Conservation (phyloP, 805 yeast species). For the Saturnispora sekii region DNA sequence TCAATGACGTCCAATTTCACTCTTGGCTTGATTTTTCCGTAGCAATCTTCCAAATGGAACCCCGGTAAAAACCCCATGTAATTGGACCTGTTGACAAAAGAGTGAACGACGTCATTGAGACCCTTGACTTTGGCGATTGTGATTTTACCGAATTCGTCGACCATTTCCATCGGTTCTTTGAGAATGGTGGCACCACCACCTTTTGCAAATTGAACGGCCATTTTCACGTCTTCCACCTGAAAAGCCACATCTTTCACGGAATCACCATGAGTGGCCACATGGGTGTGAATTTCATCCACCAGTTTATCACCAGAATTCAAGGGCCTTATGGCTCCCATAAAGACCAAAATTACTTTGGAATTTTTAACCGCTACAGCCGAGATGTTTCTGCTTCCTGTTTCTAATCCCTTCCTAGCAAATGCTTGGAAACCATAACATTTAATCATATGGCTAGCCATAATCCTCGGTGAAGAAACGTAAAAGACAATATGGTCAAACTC, state of each 20-base stretch:
- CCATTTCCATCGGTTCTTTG: constrained; percentile 14
- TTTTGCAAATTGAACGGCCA: constrained; percentile 37
- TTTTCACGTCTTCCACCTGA: constrained; percentile 41
- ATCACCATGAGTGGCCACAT: constrained; percentile 56
- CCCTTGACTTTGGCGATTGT: constrained; percentile 42
- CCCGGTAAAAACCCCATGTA: constrained; percentile 24
- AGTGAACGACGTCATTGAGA: constrained; percentile 60
- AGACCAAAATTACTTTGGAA: constrained; percentile 42
- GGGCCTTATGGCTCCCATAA: constrained; percentile 32
- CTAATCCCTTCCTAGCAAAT: constrained; percentile 58
- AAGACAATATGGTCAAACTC: constrained; percentile 62
- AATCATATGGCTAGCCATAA: constrained; percentile 46
- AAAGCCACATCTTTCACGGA: constrained; percentile 74
- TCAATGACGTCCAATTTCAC: constrained; percentile 43
- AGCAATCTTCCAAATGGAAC: constrained; percentile 3
- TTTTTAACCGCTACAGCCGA: constrained; percentile 54
- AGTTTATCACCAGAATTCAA: constrained; percentile 11
- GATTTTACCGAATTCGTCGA: constrained; percentile 44
- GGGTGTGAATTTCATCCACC: constrained; percentile 32
- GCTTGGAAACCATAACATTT: constrained; percentile 52
- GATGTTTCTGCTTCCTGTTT: constrained; percentile 48
- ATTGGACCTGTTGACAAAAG: constrained; percentile 41
- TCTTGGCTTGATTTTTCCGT: neutral
- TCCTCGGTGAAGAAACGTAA: constrained; percentile 66
- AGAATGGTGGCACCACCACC: constrained; percentile 38